A percentile compares a stretch with the other conserved stretches of the same genome.
phyloP scores from a whole-genome alignment of 2,329 filamentous ascomycete genomes.

The Pyricularia grisea region DNA sequence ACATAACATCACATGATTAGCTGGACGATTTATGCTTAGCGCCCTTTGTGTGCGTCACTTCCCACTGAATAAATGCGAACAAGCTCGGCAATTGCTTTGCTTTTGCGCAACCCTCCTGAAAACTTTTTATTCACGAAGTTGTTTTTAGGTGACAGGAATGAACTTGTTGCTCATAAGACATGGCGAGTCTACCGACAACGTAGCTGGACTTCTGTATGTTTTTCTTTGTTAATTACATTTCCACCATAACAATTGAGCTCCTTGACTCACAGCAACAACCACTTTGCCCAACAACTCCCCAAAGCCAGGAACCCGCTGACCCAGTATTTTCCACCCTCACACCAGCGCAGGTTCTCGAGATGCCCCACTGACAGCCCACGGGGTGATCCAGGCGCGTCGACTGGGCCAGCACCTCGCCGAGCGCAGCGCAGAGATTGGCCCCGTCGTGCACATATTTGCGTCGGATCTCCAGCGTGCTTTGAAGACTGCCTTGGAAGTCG shows the following conservation, averaged over 20 bases:
- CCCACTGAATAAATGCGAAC: not conserved
- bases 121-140: not conserved
- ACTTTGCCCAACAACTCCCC: not conserved
- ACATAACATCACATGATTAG: not conserved
- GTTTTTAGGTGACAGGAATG: slow-evolving; percentile 26
- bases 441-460: slow-evolving; percentile 59
- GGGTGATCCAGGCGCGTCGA: slow-evolving; percentile 65
- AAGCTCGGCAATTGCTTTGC: too few relatives aligned
- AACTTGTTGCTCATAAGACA: slow-evolving; percentile 72
- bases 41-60: not conserved
- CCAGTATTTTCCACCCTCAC: not conserved
- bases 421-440: slow-evolving; percentile 15
- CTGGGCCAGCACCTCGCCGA: slow-evolving; percentile 54
- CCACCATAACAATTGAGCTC: not conserved
- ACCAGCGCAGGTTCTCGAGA: slow-evolving; percentile 66
- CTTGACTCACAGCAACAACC: not conserved
- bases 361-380: slow-evolving; percentile 73
- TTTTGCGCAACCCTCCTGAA: not conserved
- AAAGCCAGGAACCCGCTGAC: not conserved
- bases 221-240: slow-evolving; percentile 6
- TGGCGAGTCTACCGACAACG: slow-evolving; percentile 86
- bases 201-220: slow-evolving; percentile 45
- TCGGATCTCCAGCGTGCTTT: slow-evolving; percentile 69
- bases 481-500: slow-evolving; percentile 60
- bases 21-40: not conserved